A percentile compares a stretch with the other conserved stretches of the same genome.
Conservation (phyloP, 306 rosid genomes). For the Notholithocarpus densiflorus region DNA sequence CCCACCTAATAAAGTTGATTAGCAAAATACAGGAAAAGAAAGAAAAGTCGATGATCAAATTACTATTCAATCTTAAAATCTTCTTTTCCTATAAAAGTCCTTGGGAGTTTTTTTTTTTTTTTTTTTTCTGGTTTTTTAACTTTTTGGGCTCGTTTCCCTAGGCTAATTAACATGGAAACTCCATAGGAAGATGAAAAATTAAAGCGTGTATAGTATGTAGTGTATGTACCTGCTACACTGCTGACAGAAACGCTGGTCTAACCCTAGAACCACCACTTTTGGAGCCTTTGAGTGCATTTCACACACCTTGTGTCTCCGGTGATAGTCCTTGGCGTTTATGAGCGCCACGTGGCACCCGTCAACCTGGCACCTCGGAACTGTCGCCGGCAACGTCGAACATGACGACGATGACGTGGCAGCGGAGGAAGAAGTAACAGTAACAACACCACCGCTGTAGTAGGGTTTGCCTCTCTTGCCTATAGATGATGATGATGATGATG, state of each 20-base stretch:
- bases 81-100: too few species aligned
- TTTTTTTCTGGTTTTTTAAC: too few species aligned
- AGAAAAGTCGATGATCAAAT: too few species aligned
- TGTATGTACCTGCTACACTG: constrained; percentile 83
- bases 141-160: too few species aligned
- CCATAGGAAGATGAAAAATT: not conserved
- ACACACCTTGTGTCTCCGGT: constrained; percentile 92
- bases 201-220: too few species aligned
- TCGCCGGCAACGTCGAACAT: constrained; percentile 2
- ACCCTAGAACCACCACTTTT: constrained; percentile 67
- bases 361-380: constrained; percentile 81
- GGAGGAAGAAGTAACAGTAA: not conserved
- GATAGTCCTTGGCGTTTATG: constrained; percentile 78
- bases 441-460: not conserved
- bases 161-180: not conserved
- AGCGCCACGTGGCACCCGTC: constrained; percentile 90
- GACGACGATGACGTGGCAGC: not conserved
- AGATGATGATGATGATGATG: constrained; percentile 1
- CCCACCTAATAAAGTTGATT: too few species aligned
- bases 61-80: too few species aligned
- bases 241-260: constrained; percentile 94
- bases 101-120: too few species aligned
- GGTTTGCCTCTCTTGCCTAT: constrained; percentile 51
- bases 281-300: constrained; percentile 96
- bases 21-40: too few species aligned